These are phyloP conservation scores for Clarkia xantiana DNA, from an alignment of 345 rosid species.

Conservation along the genomic window DNA sequence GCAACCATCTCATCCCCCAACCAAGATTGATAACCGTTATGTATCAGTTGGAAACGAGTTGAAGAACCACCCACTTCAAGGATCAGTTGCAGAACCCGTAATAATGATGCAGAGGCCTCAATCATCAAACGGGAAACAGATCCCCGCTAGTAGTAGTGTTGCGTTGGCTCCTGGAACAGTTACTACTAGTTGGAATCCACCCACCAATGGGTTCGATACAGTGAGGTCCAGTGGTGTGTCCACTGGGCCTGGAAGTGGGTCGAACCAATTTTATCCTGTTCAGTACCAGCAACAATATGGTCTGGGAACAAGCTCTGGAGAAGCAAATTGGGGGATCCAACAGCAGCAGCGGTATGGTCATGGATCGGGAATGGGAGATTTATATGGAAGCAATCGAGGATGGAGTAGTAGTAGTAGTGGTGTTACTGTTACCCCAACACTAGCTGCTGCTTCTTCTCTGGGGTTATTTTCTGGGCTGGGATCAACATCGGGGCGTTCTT, in stretches of 20 bases:
- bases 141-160: constrained; percentile 29
- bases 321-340: constrained; percentile 5
- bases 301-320: constrained; percentile 16
- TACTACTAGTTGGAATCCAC: constrained; percentile 37
- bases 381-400: constrained; percentile 30
- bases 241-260: constrained; percentile 21
- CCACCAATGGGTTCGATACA: constrained; percentile 27
- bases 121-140: constrained; percentile 33
- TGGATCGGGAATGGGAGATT: constrained; percentile 27
- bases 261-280: constrained; percentile 32
- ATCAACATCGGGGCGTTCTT: constrained; percentile 44
- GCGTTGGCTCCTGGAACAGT: constrained; percentile 34
- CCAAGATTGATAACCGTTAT: constrained; percentile 38
- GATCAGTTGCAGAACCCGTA: constrained; percentile 43
- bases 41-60: constrained; percentile 33
- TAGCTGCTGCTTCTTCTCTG: constrained; percentile 64
- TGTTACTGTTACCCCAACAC: constrained; percentile 37
- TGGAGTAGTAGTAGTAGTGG: constrained; percentile 42
- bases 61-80: constrained; percentile 30
- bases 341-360: constrained; percentile 32
- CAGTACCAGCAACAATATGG: constrained; percentile 40
- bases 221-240: constrained; percentile 43
- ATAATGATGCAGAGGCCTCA: constrained; percentile 63
- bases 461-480: constrained; percentile 68
- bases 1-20: constrained; percentile 34